Conservation (phyloP, 2,329 filamentous ascomycete genomes). For the Paraphoma chrysanthemicola region DNA sequence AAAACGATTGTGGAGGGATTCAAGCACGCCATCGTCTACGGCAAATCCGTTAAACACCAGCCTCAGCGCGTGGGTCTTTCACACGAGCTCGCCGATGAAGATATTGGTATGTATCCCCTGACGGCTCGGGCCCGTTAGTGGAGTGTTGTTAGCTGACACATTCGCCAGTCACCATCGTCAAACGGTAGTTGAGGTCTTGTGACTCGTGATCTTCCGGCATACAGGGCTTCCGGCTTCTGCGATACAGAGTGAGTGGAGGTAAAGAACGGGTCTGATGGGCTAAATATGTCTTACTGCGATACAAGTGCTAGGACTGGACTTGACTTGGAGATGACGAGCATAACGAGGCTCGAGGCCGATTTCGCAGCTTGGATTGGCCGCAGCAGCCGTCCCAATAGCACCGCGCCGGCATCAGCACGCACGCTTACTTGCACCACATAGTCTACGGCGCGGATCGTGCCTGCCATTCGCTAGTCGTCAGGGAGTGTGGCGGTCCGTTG, state of each 20-base stretch:
- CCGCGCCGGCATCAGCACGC: constrained; percentile 38
- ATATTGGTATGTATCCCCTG: constrained; percentile 75
- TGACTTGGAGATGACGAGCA: constrained; percentile 40
- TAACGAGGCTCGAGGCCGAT: constrained; percentile 35
- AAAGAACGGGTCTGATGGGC: constrained; percentile 35
- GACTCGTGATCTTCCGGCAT: constrained; percentile 26
- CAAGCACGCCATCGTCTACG: constrained; percentile 94
- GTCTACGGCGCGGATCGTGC: constrained; percentile 43
- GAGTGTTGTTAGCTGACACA: constrained; percentile 28
- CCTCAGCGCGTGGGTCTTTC: constrained; percentile 91
- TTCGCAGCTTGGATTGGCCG: constrained; percentile 41
- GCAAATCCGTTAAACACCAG: constrained; percentile 98
- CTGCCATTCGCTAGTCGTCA: constrained; percentile 40
- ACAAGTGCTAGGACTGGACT: constrained; percentile 35
- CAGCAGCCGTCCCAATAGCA: constrained; percentile 40
- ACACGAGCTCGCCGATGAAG: constrained; percentile 94
- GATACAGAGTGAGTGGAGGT: constrained; percentile 32
- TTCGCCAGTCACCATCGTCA: constrained; percentile 51
- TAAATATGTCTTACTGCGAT: constrained; percentile 40
- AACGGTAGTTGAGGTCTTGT: constrained; percentile 42
- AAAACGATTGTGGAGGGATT: constrained; percentile 96
- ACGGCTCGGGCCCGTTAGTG: constrained; percentile 12
- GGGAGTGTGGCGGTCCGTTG: constrained; percentile 37
- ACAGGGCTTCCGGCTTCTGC: constrained; percentile 22
- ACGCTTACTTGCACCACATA: constrained; percentile 38